These are phyloP conservation scores for Zoysia matrella DNA, from an alignment of 202 grass and related monocot species.

Conservation along the genomic window DNA sequence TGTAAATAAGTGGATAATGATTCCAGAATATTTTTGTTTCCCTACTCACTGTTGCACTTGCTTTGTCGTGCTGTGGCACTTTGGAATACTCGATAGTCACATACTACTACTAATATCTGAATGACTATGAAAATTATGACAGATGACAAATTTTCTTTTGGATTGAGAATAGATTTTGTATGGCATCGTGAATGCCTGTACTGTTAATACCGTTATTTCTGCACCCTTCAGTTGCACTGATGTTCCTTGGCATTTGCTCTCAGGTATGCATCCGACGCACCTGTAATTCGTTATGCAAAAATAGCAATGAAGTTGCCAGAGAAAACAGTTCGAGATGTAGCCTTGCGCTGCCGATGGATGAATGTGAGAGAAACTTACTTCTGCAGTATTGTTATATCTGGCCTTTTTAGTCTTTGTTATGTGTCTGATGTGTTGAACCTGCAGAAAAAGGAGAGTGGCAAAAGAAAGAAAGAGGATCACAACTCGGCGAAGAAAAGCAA, in stretches of 20 bases:
- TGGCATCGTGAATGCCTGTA: background rate
- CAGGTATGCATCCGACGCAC: conserved; percentile 78
- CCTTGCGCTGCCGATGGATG: conserved; percentile 92
- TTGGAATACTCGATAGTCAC: background rate
- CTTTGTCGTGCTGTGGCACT: conserved; percentile 23
- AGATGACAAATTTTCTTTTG: background rate
- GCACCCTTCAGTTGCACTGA: conserved; percentile 10
- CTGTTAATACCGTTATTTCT: background rate
- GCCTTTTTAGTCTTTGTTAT: background rate
- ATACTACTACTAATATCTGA: background rate
- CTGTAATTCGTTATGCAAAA: conserved; percentile 81
- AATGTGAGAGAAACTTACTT: conserved; percentile 55
- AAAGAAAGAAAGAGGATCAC: conserved; percentile 99
- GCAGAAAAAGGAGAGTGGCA: conserved; percentile 96
- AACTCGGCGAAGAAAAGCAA: conserved; percentile 89
- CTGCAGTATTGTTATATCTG: background rate
- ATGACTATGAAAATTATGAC: too few relatives aligned
- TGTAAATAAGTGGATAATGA: conserved; percentile 10
- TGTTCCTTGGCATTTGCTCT: conserved; percentile 39
- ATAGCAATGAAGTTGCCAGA: conserved; percentile 83
- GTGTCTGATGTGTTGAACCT: conserved; percentile 35
- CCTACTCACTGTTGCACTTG: conserved; percentile 18
- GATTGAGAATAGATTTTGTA: conserved; percentile 12
- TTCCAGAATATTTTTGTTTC: background rate
- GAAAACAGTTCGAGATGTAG: conserved; percentile 95